Evolutionary conservation across 164 flowering plant species (phyloP), one percentile per base, ranked within the genome.

Genomic region (Saururus chinensis): DNA sequence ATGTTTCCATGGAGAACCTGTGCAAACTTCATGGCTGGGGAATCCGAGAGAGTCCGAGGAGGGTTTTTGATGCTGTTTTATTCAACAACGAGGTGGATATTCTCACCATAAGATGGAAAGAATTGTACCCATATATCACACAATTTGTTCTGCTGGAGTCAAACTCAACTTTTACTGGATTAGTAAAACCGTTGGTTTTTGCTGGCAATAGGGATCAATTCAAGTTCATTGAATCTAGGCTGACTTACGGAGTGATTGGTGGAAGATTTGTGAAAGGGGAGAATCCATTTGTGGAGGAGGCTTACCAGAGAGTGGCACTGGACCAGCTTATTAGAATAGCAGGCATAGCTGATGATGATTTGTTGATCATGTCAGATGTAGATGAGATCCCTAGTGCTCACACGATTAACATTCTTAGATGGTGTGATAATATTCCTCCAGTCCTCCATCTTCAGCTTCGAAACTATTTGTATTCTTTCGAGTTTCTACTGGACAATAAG

Each of bases 11-110:
- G 97, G 91, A 88, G 72, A 77, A 76, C 64, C 81, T 83, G 14
- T 91, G 97, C 78, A 83, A 67, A 51, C 93, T 91, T 66, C 97
- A 91, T 68, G 96, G 97, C 19, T 91, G 97, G 97, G 79, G 78
- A 26, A 72, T 80, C 9, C 84, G 97, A 19, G 93, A 86, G 67
- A 80, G 65, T 61, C 97, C 97, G 0, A 79, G 97, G 62, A 96
- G 93, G 49, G 96, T 91, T 42, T 91, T 71, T 69, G 97, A 91
- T 81, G 96, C 97, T 4, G 96, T 88, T 22, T 54, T 91, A 73
- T 91, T 88, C 63, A 91, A 89, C 65, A 88, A 88, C 64, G 97
- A 91, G 79, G 22, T 86, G 41, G 97, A 91, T 61, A 74, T 91
- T 10, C 91, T 91, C 35, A 77, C 75, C 0, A 26, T 91, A 3